Evolutionary conservation across 2,329 filamentous ascomycete genomes (phyloP), one percentile per base, ranked within the genome.

Genomic region (Fusarium sp.): DNA sequence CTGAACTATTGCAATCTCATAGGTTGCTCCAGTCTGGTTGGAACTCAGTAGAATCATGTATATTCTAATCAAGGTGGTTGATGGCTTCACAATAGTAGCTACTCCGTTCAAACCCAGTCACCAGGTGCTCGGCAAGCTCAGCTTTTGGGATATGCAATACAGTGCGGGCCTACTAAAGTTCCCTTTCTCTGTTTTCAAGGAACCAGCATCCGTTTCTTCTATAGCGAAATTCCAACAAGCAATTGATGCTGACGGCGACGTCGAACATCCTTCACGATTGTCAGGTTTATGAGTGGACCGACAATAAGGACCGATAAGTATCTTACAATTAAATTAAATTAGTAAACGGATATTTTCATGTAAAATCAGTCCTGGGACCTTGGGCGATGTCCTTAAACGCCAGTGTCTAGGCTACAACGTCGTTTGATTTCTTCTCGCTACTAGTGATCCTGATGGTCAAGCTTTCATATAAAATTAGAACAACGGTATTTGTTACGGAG

Each of bases 371-470:
- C 32, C 59, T 2, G 62, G 65, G 24, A 39, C 47, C 7, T 55
- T 67, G 30, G 51, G 60, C 5, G 59, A 68, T 42, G 59, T 68
- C 9, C 51, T 69, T 30, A 73, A 74, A 56, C 35, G 17, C 48
- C 61, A 38, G 63, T 57, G 63, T 59, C 62, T 38, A 59, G 59
- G 14, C 18, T 24, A 26, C 4, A n/a, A 9, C 14, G 8, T 35
- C 26, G 18, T 62, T 59, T 57, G 41, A 32, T 47, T 50, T 24
- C 55, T 17, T 39, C 18, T 35, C n/a, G 14, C 35, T 15, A 14
- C 36, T 41, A 14, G 58, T 9, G 10, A 17, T 36, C 36, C 22
- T 48, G 38, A 61, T 22, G 22, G 32, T 6, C 39, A 53, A 51
- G 9, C 51, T n/a, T 69, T 65, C 30, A 42, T 39, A 12, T 47